phyloP scores from a whole-genome alignment of 2,329 filamentous ascomycete genomes.

The Tolypocladium inflatum region DNA sequence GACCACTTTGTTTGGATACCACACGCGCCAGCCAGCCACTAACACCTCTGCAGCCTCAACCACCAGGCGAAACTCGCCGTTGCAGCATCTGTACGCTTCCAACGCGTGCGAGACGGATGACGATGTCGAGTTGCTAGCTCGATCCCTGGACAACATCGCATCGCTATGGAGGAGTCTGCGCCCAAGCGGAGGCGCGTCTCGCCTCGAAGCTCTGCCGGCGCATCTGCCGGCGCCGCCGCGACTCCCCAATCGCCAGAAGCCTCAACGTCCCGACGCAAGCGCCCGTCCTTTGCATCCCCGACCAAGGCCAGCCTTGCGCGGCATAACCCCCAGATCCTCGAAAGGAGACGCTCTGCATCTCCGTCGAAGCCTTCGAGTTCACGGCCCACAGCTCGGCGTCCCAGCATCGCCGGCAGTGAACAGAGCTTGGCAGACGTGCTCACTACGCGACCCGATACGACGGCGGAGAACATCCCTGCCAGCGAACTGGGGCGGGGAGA shows the following conservation, averaged over 20 bases:
- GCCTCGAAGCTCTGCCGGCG: slow-evolving; percentile 32
- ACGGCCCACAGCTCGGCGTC: background rate
- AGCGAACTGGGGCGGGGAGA: slow-evolving; percentile 13
- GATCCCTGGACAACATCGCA: background rate
- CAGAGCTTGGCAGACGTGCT: slow-evolving; percentile 16
- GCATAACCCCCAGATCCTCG: slow-evolving; percentile 49
- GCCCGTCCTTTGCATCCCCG: slow-evolving; percentile 56
- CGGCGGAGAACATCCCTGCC: slow-evolving; percentile 11
- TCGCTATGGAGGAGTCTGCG: slow-evolving; percentile 43
- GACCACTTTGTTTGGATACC: slow-evolving; percentile 1
- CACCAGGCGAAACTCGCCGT: background rate
- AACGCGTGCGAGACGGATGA: background rate
- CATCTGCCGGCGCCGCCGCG: slow-evolving; percentile 16
- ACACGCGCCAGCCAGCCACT: slow-evolving; percentile 2
- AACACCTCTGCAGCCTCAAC: background rate
- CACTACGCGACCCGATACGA: slow-evolving; percentile 19
- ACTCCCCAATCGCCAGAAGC: slow-evolving; percentile 7
- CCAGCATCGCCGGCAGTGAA: slow-evolving; percentile 7
- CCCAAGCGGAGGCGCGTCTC: slow-evolving; percentile 57
- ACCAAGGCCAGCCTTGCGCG: slow-evolving; percentile 54
- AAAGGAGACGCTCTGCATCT: slow-evolving; percentile 30
- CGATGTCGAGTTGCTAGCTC: background rate
- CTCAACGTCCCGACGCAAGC: slow-evolving; percentile 18
- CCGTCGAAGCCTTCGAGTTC: slow-evolving; percentile 15
- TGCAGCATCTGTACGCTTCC: background rate